Base-by-base conservation (phyloP, 495 filamentous ascomycete genomes). In the Neurospora intermedia region DNA sequence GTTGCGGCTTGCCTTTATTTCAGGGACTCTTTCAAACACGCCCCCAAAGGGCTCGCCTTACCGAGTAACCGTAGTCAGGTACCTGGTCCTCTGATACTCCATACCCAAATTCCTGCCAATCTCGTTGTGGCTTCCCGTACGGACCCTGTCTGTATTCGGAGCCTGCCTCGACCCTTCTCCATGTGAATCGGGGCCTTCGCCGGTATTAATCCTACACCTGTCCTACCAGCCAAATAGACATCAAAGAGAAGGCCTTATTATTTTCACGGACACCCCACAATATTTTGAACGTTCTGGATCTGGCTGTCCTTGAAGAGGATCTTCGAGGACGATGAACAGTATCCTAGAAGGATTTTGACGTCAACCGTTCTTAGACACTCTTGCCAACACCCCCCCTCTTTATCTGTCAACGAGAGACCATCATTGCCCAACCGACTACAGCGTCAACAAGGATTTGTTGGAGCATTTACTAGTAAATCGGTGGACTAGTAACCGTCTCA, bases 161-260 rank as follows among this genome's bases (percentile, higher is more conserved):
- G 82, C 80, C 81, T 82, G 79, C 82, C 79, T 83, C 80, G 84
- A 79, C 80, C 80, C 82, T 83, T 81, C 81, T 85, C 84, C 83
- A 80, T 80, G 79, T 81, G 76, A 80, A 81, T 78, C 81, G 77
- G 73, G 79, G 76, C 77, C 80, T 83, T 78, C 77, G 78, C 81
- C 83, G 84, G 83, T 85, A 86, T 84, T 85, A 82, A 84, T 81
- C 79, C 83, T 79, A 82, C 82, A 78, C 83, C 80, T 82, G 81
- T 83, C 82, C 82, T 83, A 82, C 82, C 77, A 76, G 78, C 78
- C 81, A 78, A 69, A 82, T 83, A 81, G 82, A 81, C 79, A 76
- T 80, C 82, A 79, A 78, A 79, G 77, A 76, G 35, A 76, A 76
- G 75, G 79, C 76, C 81, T 84, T 80, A 81, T 83, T 84, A 81